A percentile compares a stretch with the other conserved stretches of the same genome.
Conservation (phyloP, 2,329 filamentous ascomycete genomes). For the Paecilomyces variotii region DNA sequence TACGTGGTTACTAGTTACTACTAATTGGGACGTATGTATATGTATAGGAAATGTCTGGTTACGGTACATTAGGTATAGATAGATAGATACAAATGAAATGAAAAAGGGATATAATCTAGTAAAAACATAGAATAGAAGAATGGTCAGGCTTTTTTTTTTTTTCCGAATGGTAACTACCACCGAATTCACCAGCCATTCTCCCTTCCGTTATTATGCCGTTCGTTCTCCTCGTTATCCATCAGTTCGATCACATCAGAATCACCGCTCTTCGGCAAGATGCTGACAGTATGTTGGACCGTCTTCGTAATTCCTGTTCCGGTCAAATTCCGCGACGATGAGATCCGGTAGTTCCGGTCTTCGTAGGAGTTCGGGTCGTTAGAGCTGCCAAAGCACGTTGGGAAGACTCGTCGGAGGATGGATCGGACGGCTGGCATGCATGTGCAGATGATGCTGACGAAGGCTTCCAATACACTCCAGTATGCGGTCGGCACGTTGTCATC, state of each 20-base stretch:
- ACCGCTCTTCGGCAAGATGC: background rate
- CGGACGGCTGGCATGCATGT: slow-evolving; percentile 34
- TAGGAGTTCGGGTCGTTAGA: background rate
- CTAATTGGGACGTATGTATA: background rate
- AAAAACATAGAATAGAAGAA: background rate
- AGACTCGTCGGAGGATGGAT: slow-evolving; percentile 6
- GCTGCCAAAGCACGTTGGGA: slow-evolving; percentile 9
- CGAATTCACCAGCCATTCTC: background rate
- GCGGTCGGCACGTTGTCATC: slow-evolving; percentile 34
- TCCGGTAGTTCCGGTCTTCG: slow-evolving; percentile 5
- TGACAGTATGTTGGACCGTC: background rate
- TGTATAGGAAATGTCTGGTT: background rate
- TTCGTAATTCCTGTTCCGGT: background rate
- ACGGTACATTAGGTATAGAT: background rate
- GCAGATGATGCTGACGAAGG: slow-evolving; percentile 39
- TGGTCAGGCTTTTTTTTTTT: background rate
- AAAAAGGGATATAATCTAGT: background rate
- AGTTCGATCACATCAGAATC: background rate
- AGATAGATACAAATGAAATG: background rate
- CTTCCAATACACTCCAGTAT: slow-evolving; percentile 37
- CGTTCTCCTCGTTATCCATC: background rate
- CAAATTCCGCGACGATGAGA: slow-evolving; percentile 1
- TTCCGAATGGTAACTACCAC: no score
- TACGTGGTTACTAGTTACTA: no score
- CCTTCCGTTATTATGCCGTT: background rate